Percentiles rank a stretch among this genome's conserved stretches.
phyloP scores from a whole-genome alignment of 1,284 basidiomycete species.

The Irpex sp. region DNA sequence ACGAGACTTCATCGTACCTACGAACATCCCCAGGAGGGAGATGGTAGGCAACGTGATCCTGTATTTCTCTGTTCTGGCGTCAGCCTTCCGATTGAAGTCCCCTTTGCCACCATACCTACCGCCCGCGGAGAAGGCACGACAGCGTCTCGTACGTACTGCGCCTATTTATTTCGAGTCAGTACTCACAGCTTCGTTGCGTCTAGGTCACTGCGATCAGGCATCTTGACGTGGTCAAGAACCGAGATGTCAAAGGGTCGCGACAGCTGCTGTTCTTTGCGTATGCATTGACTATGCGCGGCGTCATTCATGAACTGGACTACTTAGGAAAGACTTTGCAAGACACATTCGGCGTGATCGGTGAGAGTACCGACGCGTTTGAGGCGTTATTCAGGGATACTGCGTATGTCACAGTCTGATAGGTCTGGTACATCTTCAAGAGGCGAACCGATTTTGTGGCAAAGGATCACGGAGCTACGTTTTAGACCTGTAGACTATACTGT shows the following conservation, averaged over 20 bases:
- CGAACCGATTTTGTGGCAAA: neutral
- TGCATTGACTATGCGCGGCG: slow-evolving; percentile 88
- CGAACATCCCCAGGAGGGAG: slow-evolving; percentile 82
- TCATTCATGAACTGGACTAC: slow-evolving; percentile 82
- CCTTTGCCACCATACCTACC: slow-evolving; percentile 95
- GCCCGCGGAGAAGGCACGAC: slow-evolving; percentile 81
- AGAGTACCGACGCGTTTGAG: slow-evolving; percentile 37
- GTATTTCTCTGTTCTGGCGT: slow-evolving; percentile 85
- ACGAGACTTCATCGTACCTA: slow-evolving; percentile 84
- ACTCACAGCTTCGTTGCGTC: neutral
- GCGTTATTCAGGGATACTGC: slow-evolving; percentile 26
- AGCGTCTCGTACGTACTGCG: slow-evolving; percentile 57
- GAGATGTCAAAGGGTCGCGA: slow-evolving; percentile 68
- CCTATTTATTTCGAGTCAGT: slow-evolving; percentile 1
- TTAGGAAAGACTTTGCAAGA: slow-evolving; percentile 78
- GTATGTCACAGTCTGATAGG: slow-evolving; percentile 2
- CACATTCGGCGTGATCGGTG: slow-evolving; percentile 85
- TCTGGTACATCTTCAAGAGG: neutral
- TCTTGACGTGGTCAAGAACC: slow-evolving; percentile 81
- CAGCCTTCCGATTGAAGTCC: slow-evolving; percentile 85
- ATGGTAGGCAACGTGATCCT: slow-evolving; percentile 95
- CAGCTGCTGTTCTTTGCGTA: slow-evolving; percentile 94
- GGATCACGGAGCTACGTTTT: too few species aligned
- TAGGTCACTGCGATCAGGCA: slow-evolving; percentile 79
- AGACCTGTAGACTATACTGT: too few species aligned